Conservation (phyloP, 1,284 basidiomycete species). For the Puccinia polysora region DNA sequence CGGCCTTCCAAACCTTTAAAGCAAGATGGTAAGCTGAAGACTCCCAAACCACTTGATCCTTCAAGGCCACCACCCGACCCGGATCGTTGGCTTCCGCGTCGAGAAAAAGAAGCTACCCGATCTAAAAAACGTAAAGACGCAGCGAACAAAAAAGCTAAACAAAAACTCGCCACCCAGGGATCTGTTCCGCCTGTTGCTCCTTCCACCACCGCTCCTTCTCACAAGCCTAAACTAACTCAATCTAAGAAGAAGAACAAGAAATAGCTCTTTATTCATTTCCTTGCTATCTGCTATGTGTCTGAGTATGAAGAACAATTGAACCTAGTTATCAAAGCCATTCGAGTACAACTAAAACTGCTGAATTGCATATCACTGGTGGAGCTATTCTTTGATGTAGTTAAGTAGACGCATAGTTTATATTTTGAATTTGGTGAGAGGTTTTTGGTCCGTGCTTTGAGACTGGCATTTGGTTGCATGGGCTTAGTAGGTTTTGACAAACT, state of each 20-base stretch:
- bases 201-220: not conserved
- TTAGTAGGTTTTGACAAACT: too few relatives aligned
- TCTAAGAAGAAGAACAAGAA: conserved; percentile 24
- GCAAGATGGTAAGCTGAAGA: not conserved
- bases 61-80: conserved; percentile 30
- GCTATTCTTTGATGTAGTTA: too few relatives aligned
- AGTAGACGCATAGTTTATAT: too few relatives aligned
- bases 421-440: too few relatives aligned
- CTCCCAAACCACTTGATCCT: conserved; percentile 28
- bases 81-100: conserved; percentile 32
- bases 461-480: too few relatives aligned
- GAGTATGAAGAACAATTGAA: too few relatives aligned
- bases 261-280: not conserved
- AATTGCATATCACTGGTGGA: too few relatives aligned
- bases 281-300: not conserved
- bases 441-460: too few relatives aligned
- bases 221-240: conserved; percentile 8
- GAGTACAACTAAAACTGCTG: too few relatives aligned
- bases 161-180: conserved; percentile 27
- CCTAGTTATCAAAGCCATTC: too few relatives aligned
- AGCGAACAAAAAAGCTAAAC: conserved; percentile 9
- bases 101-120: conserved; percentile 8
- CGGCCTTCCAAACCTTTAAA: not conserved
- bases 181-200: not conserved
- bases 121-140: not conserved